These are phyloP conservation scores for Chaetomium sp. DNA, from an alignment of 2,329 filamentous ascomycete species.

Conservation along the genomic window DNA sequence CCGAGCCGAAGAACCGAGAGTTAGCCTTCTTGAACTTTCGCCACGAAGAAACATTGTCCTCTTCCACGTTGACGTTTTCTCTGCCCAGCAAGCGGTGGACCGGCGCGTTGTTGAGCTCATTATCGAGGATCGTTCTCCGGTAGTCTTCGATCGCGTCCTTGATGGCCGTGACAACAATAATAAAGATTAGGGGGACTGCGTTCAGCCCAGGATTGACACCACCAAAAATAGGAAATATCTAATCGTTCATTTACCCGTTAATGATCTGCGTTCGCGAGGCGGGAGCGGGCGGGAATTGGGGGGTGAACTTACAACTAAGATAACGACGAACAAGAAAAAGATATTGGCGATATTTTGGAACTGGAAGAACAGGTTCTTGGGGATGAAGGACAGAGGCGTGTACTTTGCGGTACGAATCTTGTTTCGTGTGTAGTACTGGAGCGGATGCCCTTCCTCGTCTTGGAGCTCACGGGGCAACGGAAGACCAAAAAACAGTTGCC, in stretches of 20 bases:
- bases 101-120: conserved; percentile 90
- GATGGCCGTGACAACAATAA: conserved; percentile 78
- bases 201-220: conserved; percentile 84
- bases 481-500: conserved; percentile 78
- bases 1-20: conserved; percentile 51
- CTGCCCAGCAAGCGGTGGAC: conserved; percentile 85
- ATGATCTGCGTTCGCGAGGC: conserved; percentile 1
- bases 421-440: conserved; percentile 70
- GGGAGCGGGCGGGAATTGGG: background rate
- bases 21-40: conserved; percentile 85
- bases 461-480: conserved; percentile 67
- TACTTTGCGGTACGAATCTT: conserved; percentile 99
- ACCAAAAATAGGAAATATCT: conserved; percentile 97
- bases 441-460: conserved; percentile 74
- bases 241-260: conserved; percentile 26
- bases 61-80: conserved; percentile 87
- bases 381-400: conserved; percentile 87
- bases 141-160: conserved; percentile 97
- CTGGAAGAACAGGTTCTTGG: conserved; percentile 95
- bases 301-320: conserved; percentile 69
- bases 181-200: conserved; percentile 86
- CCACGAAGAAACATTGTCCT: conserved; percentile 81
- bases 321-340: conserved; percentile 95
- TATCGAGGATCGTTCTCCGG: conserved; percentile 83
- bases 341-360: conserved; percentile 99